Percentiles rank a stretch among this genome's conserved stretches.
These are phyloP conservation scores for Suhomyces faveliae DNA, from an alignment of 805 yeast genomes.

Conservation along the genomic window DNA sequence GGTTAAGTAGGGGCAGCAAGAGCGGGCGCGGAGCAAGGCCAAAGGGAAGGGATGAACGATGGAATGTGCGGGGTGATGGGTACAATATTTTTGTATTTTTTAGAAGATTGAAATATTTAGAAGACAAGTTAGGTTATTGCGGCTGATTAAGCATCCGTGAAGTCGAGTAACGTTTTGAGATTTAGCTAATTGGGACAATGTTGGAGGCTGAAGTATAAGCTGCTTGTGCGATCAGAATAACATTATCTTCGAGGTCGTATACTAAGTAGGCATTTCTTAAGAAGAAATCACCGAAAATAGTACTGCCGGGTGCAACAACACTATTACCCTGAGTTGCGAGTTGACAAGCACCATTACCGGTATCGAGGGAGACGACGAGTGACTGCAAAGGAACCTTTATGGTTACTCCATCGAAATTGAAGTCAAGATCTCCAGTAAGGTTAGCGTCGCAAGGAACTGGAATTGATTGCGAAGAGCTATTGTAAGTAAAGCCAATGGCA, in stretches of 20 bases:
- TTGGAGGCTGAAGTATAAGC: conserved; percentile 17
- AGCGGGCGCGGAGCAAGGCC: too few species aligned
- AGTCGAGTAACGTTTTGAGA: too few species aligned
- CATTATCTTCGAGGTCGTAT: conserved; percentile 56
- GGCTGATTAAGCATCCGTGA: too few species aligned
- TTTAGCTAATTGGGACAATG: neutral
- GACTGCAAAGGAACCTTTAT: neutral
- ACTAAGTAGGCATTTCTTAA: conserved; percentile 63
- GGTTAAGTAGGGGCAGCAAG: too few species aligned
- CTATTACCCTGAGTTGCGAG: neutral
- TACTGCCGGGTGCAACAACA: neutral
- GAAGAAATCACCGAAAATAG: conserved; percentile 59
- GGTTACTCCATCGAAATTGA: neutral
- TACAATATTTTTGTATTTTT: too few species aligned
- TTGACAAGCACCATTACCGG: neutral
- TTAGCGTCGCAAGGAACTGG: neutral
- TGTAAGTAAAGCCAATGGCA: too few species aligned
- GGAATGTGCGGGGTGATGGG: too few species aligned
- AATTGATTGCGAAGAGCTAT: too few species aligned
- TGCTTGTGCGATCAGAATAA: conserved; percentile 47
- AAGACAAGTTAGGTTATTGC: too few species aligned
- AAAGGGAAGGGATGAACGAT: too few species aligned
- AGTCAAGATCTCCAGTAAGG: neutral
- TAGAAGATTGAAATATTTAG: too few species aligned
- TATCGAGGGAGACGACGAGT: neutral